phyloP scores from a whole-genome alignment of 2,329 filamentous ascomycete genomes.

The Nothopassalora personata region DNA sequence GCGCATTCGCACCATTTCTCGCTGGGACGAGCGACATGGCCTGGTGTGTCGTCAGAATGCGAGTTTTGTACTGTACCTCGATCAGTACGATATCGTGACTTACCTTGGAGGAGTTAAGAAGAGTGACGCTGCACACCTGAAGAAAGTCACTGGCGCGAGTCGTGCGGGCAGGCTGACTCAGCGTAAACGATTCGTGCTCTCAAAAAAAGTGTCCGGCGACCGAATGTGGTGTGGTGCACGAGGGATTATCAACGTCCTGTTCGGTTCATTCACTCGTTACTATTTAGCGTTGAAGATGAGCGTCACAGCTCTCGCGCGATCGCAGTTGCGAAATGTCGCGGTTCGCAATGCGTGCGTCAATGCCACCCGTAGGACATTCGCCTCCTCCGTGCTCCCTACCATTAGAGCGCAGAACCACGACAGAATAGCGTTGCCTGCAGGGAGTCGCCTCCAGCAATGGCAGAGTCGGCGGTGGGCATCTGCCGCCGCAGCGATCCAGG shows the following conservation, averaged over 20 bases:
- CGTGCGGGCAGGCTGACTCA: background rate
- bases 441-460: slow-evolving; percentile 3
- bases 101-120: slow-evolving; percentile 8
- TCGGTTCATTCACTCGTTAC: background rate
- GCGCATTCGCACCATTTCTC: slow-evolving; percentile 32
- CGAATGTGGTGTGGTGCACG: background rate
- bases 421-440: slow-evolving; percentile 18
- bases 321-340: slow-evolving; percentile 24
- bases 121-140: background rate
- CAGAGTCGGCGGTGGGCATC: slow-evolving; percentile 26
- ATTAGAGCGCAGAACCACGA: slow-evolving; percentile 25
- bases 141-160: background rate
- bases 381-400: slow-evolving; percentile 17
- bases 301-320: slow-evolving; percentile 23
- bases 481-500: slow-evolving; percentile 36
- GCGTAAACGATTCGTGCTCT: background rate
- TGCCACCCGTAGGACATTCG: slow-evolving; percentile 15
- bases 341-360: slow-evolving; percentile 11
- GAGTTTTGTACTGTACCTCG: slow-evolving; percentile 1
- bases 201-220: background rate
- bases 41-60: slow-evolving; percentile 9
- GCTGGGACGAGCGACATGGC: slow-evolving; percentile 32
- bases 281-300: slow-evolving; percentile 12
- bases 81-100: slow-evolving; percentile 10
- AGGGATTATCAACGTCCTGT: background rate